These are phyloP conservation scores for Hura crepitans DNA, from an alignment of 441 rosid genomes.

Conservation along the genomic window DNA sequence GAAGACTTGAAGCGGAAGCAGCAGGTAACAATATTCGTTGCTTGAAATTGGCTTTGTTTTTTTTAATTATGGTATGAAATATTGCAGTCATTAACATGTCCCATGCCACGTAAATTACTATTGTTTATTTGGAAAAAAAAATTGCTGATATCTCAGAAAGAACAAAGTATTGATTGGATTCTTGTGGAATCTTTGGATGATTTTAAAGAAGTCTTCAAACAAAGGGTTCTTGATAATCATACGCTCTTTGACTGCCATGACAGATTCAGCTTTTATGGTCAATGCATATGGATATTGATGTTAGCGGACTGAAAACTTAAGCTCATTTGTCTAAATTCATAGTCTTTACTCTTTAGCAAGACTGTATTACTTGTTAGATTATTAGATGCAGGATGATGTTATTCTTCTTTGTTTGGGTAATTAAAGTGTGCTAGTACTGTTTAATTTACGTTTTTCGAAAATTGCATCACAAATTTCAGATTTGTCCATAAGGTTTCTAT, in stretches of 20 bases:
- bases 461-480: neutral
- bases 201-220: neutral
- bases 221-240: neutral
- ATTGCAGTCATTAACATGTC: neutral
- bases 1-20: conserved; percentile 82
- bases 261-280: neutral
- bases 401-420: neutral
- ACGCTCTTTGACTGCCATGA: neutral
- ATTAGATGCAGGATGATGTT: neutral
- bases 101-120: no score
- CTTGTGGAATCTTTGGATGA: no score
- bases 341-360: neutral
- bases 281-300: neutral
- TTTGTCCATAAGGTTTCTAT: neutral
- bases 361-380: neutral
- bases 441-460: neutral
- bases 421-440: neutral
- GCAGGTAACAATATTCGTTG: conserved; percentile 48
- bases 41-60: conserved; percentile 1
- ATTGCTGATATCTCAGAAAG: no score
- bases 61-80: neutral
- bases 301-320: neutral
- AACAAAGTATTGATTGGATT: no score
- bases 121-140: no score
- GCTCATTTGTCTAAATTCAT: neutral